Conservation (phyloP, 805 yeast genomes). For the Komagataella ulmi region DNA sequence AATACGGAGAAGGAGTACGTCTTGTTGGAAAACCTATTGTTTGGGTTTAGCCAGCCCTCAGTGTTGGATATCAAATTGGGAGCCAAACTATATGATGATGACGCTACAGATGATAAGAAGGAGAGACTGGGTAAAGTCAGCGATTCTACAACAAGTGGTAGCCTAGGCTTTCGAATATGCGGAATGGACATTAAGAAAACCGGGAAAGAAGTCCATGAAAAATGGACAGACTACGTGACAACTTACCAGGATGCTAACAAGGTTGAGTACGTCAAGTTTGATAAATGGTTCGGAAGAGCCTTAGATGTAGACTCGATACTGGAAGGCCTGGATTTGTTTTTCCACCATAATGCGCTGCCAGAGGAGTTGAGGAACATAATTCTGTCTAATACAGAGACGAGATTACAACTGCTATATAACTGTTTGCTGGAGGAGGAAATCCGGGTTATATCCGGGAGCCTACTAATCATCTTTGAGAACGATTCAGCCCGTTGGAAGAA, state of each 20-base stretch:
- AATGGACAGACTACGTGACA: background rate
- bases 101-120: conserved; percentile 44
- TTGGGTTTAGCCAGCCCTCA: conserved; percentile 52
- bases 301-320: conserved; percentile 29
- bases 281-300: conserved; percentile 62
- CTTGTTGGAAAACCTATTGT: conserved; percentile 58
- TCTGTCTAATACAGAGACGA: conserved; percentile 31
- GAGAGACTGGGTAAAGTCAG: conserved; percentile 53
- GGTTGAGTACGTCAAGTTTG: conserved; percentile 31
- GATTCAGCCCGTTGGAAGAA: conserved; percentile 41
- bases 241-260: background rate
- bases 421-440: conserved; percentile 51
- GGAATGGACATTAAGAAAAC: conserved; percentile 57
- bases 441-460: conserved; percentile 56
- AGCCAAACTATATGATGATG: conserved; percentile 48
- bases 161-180: conserved; percentile 64
- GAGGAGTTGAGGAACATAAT: conserved; percentile 21
- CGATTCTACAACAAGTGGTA: conserved; percentile 65
- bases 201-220: conserved; percentile 2
- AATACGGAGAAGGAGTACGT: conserved; percentile 23
- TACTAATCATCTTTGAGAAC: conserved; percentile 64
- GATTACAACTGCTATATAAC: conserved; percentile 54
- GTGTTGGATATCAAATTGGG: conserved; percentile 83
- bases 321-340: conserved; percentile 33
- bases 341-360: conserved; percentile 20